phyloP scores from a whole-genome alignment of 2,329 filamentous ascomycete species.

The Trichophyton equinum region DNA sequence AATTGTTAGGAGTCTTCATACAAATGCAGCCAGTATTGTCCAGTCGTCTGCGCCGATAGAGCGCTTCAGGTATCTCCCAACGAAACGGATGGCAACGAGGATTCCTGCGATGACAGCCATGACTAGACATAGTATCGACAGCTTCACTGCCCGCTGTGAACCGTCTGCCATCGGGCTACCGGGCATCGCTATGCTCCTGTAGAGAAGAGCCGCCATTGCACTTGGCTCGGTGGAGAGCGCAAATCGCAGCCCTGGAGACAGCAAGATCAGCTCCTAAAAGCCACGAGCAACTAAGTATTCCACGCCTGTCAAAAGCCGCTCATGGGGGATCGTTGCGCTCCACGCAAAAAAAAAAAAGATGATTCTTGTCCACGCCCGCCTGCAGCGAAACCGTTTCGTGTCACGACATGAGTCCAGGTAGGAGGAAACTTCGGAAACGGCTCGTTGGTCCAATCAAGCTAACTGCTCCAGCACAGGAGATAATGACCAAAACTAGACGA shows the following conservation, averaged over 20 bases:
- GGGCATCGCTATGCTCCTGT: too few relatives aligned
- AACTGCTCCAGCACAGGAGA: not conserved
- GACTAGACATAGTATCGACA: conserved; percentile 3
- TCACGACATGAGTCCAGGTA: not conserved
- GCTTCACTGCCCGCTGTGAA: not conserved
- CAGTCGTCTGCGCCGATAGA: conserved; percentile 17
- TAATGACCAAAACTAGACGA: not conserved
- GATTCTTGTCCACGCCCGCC: not conserved
- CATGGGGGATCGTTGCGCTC: not conserved
- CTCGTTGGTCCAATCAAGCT: not conserved
- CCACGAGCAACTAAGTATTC: not conserved
- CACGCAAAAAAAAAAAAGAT: not conserved
- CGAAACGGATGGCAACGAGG: conserved; percentile 15
- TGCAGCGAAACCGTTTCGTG: not conserved
- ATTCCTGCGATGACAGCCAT: conserved; percentile 16
- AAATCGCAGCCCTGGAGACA: not conserved
- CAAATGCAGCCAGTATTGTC: conserved; percentile 16
- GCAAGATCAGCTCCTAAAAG: not conserved
- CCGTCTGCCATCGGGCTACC: not conserved
- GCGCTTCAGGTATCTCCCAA: conserved; percentile 14
- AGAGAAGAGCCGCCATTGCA: not conserved
- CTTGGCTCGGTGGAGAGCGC: not conserved
- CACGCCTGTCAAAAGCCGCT: not conserved
- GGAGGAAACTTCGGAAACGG: not conserved
- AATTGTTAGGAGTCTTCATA: conserved; percentile 1